phyloP scores from a whole-genome alignment of 371 early-diverging fungal species.

The Circinella minor region DNA sequence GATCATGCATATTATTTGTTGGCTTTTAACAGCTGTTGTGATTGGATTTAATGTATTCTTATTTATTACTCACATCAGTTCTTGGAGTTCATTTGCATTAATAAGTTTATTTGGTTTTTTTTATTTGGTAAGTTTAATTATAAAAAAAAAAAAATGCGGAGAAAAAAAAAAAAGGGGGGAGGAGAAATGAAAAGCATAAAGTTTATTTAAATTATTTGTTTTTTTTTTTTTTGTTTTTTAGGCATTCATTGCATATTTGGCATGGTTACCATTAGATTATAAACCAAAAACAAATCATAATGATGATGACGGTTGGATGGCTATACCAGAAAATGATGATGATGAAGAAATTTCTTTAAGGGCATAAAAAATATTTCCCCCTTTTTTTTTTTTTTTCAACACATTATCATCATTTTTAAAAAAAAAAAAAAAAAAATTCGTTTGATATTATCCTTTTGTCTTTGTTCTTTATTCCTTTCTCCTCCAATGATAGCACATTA shows the following conservation, averaged over 20 bases:
- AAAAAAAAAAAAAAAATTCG: no score
- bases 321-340: constrained; percentile 12
- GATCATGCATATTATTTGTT: constrained; percentile 32
- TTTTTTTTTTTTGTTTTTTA: no score
- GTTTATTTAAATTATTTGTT: not conserved
- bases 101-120: constrained; percentile 20
- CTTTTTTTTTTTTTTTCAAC: not conserved
- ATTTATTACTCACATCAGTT: constrained; percentile 43
- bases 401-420: not conserved
- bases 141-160: not conserved
- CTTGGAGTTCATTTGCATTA: constrained; percentile 5
- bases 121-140: constrained; percentile 21
- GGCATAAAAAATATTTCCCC: not conserved
- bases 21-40: constrained; percentile 51
- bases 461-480: no score
- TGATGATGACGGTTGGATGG: constrained; percentile 25
- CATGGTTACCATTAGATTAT: constrained; percentile 26
- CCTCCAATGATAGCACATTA: no score
- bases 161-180: no score
- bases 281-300: not conserved
- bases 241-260: constrained; percentile 27
- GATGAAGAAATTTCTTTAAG: constrained; percentile 7
- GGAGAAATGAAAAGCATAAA: no score
- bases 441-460: no score
- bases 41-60: constrained; percentile 60